phyloP scores from a whole-genome alignment of 495 filamentous ascomycete species.

The Hypoxylon cercidicola region DNA sequence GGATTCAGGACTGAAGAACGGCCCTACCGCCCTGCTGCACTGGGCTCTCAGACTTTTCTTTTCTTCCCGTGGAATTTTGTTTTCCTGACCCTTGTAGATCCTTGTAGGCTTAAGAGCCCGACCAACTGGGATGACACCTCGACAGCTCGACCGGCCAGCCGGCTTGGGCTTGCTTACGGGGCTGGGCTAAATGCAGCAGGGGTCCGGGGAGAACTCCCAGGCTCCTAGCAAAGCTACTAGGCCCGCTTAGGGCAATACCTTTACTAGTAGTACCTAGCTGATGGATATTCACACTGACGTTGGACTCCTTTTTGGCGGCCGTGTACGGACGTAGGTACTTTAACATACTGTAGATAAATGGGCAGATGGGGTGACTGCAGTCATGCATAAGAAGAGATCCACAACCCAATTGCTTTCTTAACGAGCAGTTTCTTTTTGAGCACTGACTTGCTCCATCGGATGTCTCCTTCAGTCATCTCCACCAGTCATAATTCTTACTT shows the following conservation, averaged over 20 bases:
- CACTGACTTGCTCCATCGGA: constrained; percentile 21
- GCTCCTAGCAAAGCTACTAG: constrained; percentile 26
- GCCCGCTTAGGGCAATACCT: constrained; percentile 4
- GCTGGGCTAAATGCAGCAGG: constrained; percentile 29
- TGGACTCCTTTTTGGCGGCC: constrained; percentile 5
- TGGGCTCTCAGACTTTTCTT: constrained; percentile 11
- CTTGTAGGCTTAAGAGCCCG: constrained; percentile 29
- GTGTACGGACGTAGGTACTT: constrained; percentile 2
- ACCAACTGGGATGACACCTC: constrained; percentile 43
- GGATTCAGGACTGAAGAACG: constrained; percentile 26
- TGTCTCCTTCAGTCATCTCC: constrained; percentile 33
- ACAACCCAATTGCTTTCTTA: constrained; percentile 20
- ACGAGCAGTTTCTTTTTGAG: constrained; percentile 24
- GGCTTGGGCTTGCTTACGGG: constrained; percentile 32
- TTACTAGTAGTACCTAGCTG: neutral
- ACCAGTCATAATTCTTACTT: constrained; percentile 26
- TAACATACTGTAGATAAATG: too few relatives aligned
- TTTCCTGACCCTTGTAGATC: constrained; percentile 25
- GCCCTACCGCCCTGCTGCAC: constrained; percentile 31
- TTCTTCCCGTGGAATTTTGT: constrained; percentile 15
- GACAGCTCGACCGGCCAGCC: constrained; percentile 16
- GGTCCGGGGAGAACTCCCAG: constrained; percentile 33
- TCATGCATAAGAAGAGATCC: constrained; percentile 23
- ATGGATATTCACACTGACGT: too few relatives aligned
- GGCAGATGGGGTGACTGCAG: constrained; percentile 1